These are phyloP conservation scores for Angomonas deanei DNA, from an alignment of 208 protist genomes.

Conservation along the genomic window DNA sequence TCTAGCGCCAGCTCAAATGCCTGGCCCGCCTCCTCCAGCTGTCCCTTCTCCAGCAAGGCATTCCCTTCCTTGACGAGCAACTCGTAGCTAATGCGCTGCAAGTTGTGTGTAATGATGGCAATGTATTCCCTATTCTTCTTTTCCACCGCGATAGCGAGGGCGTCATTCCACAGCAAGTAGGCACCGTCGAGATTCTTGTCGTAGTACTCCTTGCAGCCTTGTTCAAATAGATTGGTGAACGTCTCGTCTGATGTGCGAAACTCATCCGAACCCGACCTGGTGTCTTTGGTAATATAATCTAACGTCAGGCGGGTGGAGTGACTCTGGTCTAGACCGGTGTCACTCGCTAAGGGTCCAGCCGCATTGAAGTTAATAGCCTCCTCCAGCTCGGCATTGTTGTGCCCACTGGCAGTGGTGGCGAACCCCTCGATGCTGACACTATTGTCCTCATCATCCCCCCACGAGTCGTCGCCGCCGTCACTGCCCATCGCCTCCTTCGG, in stretches of 20 bases:
- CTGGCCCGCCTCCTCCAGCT: slow-evolving; percentile 66
- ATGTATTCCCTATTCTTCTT: slow-evolving; percentile 90
- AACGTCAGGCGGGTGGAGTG: slow-evolving; percentile 11
- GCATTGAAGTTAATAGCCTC: background rate
- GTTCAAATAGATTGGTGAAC: slow-evolving; percentile 80
- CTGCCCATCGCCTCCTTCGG: slow-evolving; percentile 4
- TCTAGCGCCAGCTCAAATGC: slow-evolving; percentile 69
- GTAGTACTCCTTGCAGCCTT: slow-evolving; percentile 74
- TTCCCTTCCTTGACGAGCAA: slow-evolving; percentile 77
- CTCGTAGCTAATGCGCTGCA: slow-evolving; percentile 90
- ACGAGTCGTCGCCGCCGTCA: background rate
- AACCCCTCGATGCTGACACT: background rate
- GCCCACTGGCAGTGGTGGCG: background rate
- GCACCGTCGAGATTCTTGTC: slow-evolving; percentile 70
- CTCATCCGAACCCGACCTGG: slow-evolving; percentile 15
- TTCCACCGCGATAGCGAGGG: slow-evolving; percentile 64
- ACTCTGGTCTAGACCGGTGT: background rate
- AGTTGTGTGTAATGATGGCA: slow-evolving; percentile 79
- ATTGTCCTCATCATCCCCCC: background rate
- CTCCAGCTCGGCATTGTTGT: slow-evolving; percentile 4
- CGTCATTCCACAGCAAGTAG: slow-evolving; percentile 89
- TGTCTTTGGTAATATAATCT: too few species aligned
- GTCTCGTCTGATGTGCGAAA: slow-evolving; percentile 43
- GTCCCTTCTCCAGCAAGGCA: slow-evolving; percentile 46
- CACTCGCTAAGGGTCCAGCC: background rate